Evolutionary conservation across 2,329 filamentous ascomycete genomes (phyloP), one percentile per base, ranked within the genome.

Genomic region (Aspergillus amoenus): DNA sequence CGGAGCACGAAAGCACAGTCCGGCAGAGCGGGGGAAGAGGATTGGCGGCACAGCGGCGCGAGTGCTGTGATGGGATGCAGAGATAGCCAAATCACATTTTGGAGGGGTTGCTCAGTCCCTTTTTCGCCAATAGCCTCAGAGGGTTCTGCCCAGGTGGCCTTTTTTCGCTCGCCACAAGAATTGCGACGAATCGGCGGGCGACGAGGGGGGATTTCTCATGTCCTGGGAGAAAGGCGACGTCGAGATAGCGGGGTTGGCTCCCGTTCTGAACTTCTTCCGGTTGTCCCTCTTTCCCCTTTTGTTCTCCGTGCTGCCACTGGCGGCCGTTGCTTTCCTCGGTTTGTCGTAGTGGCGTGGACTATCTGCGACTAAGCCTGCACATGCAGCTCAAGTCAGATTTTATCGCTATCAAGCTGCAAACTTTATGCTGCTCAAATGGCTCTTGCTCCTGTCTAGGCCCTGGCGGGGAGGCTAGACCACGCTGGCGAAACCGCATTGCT

Each of bases 311-410:
- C 17, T 48, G 12, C 34, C 5, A n/a, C 34, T 37, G 27, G 27
- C 24, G 15, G 44, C 17, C n/a, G 11, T 53, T 32, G 45, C 49
- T 21, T 49, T 42, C 17, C 37, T 48, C 47, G 8, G 18, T 53
- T 53, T 21, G 49, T 47, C 45, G 42, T 42, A 53, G 45, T 52
- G 55, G 39, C 49, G 34, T 6, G 27, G 12, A 24, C 39, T 41
- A 34, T 18, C 22, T 39, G 21, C 43, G 11, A 37, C 47, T 57
- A 50, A 49, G 51, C 40, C 50, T 58, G 40, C 43, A 52, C 44
- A 54, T 58, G 51, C 56, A 58, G 55, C 34, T 18, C 21, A 52
- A 58, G 56, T 48, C 56, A 56, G 52, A 30, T 59, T 48, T 51
- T 44, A 46, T 55, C 24, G 27, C 52, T 39, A 40, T 42, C 21